phyloP scores from a whole-genome alignment of 2,329 filamentous ascomycete genomes.

The Chaetomium strumarium region DNA sequence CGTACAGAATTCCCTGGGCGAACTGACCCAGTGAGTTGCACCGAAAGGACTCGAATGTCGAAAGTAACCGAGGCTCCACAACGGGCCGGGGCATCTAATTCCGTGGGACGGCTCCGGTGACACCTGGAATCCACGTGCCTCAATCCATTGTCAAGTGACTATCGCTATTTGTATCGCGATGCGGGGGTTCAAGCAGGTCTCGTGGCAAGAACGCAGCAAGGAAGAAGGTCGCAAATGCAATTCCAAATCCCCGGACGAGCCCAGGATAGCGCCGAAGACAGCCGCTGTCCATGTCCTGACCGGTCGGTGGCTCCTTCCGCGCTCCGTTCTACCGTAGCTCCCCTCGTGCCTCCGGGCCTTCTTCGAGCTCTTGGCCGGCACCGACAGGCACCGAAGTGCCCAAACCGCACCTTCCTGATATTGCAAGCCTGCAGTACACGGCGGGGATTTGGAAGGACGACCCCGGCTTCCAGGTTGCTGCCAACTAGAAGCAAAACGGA shows the following conservation, averaged over 20 bases:
- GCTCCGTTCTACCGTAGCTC: too few species aligned
- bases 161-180: constrained; percentile 4
- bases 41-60: neutral
- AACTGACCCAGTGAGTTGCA: too few species aligned
- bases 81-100: neutral
- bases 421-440: neutral
- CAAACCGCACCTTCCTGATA: constrained; percentile 1
- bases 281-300: neutral
- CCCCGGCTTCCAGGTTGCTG: neutral
- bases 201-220: neutral
- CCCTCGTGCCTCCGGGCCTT: too few species aligned
- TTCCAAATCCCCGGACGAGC: neutral
- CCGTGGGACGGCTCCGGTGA: constrained; percentile 2
- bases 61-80: neutral
- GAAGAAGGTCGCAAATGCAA: neutral
- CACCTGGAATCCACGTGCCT: constrained; percentile 15
- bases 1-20: too few species aligned
- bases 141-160: constrained; percentile 12
- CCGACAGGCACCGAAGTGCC: too few species aligned
- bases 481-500: neutral
- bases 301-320: neutral
- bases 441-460: neutral
- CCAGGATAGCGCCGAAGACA: neutral
- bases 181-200: constrained; percentile 12
- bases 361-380: too few species aligned